Conservation (phyloP, 2,329 filamentous ascomycete species). For the Exophiala alcalophila region DNA sequence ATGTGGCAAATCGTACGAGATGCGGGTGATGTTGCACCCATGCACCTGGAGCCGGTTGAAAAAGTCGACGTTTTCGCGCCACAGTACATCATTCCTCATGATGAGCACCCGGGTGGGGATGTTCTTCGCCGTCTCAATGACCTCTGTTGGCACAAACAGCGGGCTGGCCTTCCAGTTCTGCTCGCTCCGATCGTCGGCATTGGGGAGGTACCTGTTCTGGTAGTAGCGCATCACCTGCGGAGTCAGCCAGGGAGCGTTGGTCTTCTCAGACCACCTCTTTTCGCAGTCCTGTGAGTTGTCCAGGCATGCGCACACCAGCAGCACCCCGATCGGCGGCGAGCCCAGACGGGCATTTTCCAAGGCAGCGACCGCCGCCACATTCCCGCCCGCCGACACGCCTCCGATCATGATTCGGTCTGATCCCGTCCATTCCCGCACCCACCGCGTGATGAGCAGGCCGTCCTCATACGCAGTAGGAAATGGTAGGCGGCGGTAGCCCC, state of each 20-base stretch:
- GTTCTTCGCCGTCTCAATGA: background rate
- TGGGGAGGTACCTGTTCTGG: background rate
- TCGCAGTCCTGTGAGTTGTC: background rate
- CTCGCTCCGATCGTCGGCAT: background rate
- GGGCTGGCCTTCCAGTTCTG: constrained; percentile 1
- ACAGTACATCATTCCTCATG: background rate
- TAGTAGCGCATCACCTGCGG: background rate
- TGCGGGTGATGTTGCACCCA: background rate
- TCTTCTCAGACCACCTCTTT: background rate
- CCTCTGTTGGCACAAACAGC: background rate
- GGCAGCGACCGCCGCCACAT: background rate
- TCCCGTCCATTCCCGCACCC: background rate
- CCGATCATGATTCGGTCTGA: background rate
- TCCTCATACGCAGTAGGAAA: background rate
- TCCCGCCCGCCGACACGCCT: constrained; percentile 1
- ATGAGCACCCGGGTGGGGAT: background rate
- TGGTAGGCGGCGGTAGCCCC: background rate
- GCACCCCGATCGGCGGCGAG: background rate
- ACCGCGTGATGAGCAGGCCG: background rate
- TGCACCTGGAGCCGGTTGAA: background rate
- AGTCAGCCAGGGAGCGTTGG: constrained; percentile 1
- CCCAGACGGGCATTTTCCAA: background rate
- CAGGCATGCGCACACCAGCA: background rate
- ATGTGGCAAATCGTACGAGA: background rate
- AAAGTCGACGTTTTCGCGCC: background rate